A percentile compares a stretch with the other conserved stretches of the same genome.
Conservation (phyloP, 495 filamentous ascomycete species). For the Cercophora sp. region DNA sequence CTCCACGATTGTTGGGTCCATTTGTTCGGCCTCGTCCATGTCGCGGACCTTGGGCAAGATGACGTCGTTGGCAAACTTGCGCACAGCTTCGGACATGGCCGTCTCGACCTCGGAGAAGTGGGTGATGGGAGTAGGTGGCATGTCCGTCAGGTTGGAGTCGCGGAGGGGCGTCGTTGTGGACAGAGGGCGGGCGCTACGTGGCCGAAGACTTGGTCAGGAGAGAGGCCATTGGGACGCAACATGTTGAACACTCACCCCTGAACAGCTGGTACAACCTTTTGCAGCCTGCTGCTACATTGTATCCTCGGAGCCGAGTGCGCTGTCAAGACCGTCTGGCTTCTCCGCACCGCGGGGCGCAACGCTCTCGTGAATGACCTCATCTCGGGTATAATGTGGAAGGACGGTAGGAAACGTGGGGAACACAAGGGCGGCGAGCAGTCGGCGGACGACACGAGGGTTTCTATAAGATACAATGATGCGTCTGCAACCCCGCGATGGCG, state of each 20-base stretch:
- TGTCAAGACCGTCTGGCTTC: constrained; percentile 34
- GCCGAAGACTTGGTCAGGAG: background rate
- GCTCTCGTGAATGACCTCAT: constrained; percentile 71
- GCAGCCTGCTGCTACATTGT: constrained; percentile 14
- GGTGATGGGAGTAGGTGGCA: constrained; percentile 88
- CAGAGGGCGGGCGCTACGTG: constrained; percentile 56
- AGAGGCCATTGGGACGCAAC: background rate
- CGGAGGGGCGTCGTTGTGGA: constrained; percentile 63
- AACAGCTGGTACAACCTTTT: constrained; percentile 7
- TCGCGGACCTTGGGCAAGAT: constrained; percentile 90
- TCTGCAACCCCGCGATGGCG: no score
- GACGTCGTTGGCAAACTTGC: constrained; percentile 83
- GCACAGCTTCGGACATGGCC: constrained; percentile 83
- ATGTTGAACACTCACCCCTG: constrained; percentile 24
- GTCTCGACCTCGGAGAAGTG: constrained; percentile 88
- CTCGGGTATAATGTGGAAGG: constrained; percentile 5
- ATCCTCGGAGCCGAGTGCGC: constrained; percentile 26
- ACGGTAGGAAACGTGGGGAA: constrained; percentile 8
- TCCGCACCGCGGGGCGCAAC: constrained; percentile 64
- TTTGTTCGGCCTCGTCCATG: constrained; percentile 95
- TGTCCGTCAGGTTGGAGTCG: constrained; percentile 57
- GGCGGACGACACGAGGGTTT: no score
- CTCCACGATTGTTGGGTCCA: constrained; percentile 86
- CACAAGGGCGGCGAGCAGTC: no score
- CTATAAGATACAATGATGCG: no score